Evolutionary conservation across 1,139 yeast species (phyloP).

Genomic region (Spathaspora sp.): DNA sequence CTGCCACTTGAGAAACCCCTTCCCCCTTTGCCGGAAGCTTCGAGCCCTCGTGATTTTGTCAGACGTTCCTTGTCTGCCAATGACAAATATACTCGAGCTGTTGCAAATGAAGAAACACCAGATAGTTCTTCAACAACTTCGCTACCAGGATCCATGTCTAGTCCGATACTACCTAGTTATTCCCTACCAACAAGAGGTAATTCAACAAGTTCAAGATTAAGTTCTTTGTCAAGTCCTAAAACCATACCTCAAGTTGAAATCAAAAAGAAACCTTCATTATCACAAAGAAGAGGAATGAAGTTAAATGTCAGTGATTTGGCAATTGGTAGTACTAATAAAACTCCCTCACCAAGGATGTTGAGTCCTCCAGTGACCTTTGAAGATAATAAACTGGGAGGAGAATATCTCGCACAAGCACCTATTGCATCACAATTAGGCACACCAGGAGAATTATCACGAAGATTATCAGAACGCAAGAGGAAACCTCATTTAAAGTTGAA

Average conservation of each 20-base stretch:
- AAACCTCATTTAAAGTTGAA: constrained; percentile 42
- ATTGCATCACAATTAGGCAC: constrained; percentile 19
- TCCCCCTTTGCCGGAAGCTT: constrained; percentile 29
- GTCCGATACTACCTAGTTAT: background rate
- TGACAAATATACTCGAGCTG: background rate
- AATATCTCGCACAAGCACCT: constrained; percentile 5
- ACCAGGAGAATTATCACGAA: constrained; percentile 35
- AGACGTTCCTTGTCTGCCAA: constrained; percentile 1
- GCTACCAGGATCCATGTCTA: background rate
- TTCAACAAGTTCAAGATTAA: constrained; percentile 2
- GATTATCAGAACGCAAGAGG: constrained; percentile 37
- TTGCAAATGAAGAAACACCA: constrained; percentile 13
- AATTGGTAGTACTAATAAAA: constrained; percentile 7
- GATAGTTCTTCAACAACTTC: constrained; percentile 8
- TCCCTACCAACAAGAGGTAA: constrained; percentile 5
- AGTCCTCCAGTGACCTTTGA: constrained; percentile 16
- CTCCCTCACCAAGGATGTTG: constrained; percentile 12
- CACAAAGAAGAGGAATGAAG: constrained; percentile 62
- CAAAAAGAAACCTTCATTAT: constrained; percentile 47
- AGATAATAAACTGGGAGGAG: background rate
- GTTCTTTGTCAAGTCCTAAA: background rate
- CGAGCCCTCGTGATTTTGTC: background rate
- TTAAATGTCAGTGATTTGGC: constrained; percentile 38
- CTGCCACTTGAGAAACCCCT: constrained; percentile 24
- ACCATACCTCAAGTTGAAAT: constrained; percentile 16